Base-by-base conservation (phyloP, 345 rosid genomes). In the Kernera saxatilis region DNA sequence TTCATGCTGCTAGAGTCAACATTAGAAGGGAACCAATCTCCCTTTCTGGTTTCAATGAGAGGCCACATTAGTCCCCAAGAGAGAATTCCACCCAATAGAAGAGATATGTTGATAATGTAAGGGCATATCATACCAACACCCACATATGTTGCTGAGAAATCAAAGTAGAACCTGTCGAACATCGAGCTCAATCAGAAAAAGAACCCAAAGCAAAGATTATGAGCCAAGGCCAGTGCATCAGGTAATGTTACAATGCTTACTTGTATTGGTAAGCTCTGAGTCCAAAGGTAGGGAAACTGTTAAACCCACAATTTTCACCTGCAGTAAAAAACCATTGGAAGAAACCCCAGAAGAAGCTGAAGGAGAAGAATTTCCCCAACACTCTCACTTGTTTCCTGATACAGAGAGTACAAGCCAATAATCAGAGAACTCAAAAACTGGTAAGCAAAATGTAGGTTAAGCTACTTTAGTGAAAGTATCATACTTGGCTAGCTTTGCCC, bases 61-160 rank as follows among this genome's bases (percentile, higher is more conserved):
- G 95, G 98, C 98, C 98, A 88, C 95, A 93, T 81, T 55, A 87
- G 22, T 64, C 87, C 95, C 96, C 97, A 93, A 2, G 98, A 93
- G 64, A 93, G 14, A 50, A 87, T 74, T 17, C 95, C 91, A 29
- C 98, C 98, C 55, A 90, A 11, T 12, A 92, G 86, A 75, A 92
- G 73, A 49, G 98, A 92, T 8, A 87, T 67, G 64, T 90, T 92
- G 30, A 92, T 91, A 77, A 92, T 86, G 73, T 88, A 84, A 22
- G 98, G 97, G 67, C 97, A 92, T 10, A 92, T 90, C 95, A 92
- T 87, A 15, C 98, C 98, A 27, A 88, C 97, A 8, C 98, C 98
- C 18, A 93, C 87, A 56, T 93, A 92, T 18, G 97, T 92, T 14
- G 93, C 68, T 43, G 97, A 92, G 74, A 92, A 90, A 76, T 92